Evolutionary conservation across 2,329 filamentous ascomycete species (phyloP), one percentile per base, ranked within the genome.

Genomic region (Chaetoscypha palmicola): DNA sequence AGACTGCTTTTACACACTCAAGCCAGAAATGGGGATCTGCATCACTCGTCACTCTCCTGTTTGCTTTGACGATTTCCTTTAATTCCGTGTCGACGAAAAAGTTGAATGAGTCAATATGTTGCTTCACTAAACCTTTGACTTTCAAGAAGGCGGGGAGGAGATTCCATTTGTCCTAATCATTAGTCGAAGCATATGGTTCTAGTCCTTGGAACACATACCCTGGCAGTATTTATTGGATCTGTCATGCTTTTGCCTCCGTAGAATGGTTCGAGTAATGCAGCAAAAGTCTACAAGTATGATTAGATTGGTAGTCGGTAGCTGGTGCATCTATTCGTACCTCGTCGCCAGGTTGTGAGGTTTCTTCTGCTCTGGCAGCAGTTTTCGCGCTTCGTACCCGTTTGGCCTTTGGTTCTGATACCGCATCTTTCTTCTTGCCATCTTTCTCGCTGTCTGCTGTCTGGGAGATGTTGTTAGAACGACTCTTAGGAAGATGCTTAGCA

Each of bases 21-120:
- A 97, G 81, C 72, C 86, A 94, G 63, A 97, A 97, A 53, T 84
- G 85, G 52, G 85, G 86, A 60, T 97, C 89, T 35, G 92, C 86
- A 70, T 97, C 91, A 65, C 90, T 95, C 54, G 85, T 80, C 51
- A 98, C 86, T 31, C 81, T 83, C 38, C 84, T 81, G 63, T 96
- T 97, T 40, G 91, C 86, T 62, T 87, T 82, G 54, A 98, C 84
- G 56, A 98, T 98, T 58, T 96, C 90, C 68, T 95, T 95, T 64
- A 98, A 81, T 62, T 97, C 90, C 45, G 94, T 85, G 57, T 98
- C 88, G 54, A 96, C 85, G 58, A 98, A 97, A 68, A 92, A 95
- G 68, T 98, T 96, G 74, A 94, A 98, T 19, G 92, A 97, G 69
- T 98, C 94, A 35, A 59, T 74, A 53, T 72, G 77, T 71, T 97